Evolutionary conservation across 352 stramenopile species (phyloP), one percentile per base, ranked within the genome.

Genomic region (Phytophthora lateralis): DNA sequence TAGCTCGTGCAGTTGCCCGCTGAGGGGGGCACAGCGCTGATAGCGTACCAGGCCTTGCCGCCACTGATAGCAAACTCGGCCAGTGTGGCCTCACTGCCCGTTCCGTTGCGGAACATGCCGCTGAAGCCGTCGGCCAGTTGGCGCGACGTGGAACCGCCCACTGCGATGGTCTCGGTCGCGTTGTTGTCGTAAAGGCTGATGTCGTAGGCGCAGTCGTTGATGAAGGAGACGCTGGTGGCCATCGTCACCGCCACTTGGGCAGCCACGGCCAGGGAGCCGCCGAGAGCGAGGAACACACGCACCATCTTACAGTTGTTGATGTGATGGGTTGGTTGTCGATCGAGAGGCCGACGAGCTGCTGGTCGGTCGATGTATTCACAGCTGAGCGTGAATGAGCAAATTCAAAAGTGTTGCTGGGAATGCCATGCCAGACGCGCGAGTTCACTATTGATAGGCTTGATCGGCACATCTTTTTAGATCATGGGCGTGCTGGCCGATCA

Each of bases 71-170:
- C 61, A 48, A 89, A 85, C 55, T 89, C 63, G 35, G 73, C 79
- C 48, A 89, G 45, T 17, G 75, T 90, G 8, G 80, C 80, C 21
- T 86, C 63, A 7, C 65, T 46, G 49, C 39, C 51, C 15, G 26
- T 46, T 48, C 76, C 75, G 50, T 89, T 74, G 50, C 82, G 82
- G 60, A 89, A 91, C 78, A 91, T 88, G 60, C 73, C 76, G 43
- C 68, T 75, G 41, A 77, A 88, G 42, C 73, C 76, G 29, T 65
- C 55, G 11, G 48, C 17, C 34, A 83, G 50, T 8, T 69, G 47
- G 17, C 74, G 66, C 9, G 63, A 73, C 32, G 68, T 84, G 4
- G 68, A 68, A 0, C 56, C 48, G 14, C 73, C 66, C 4, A 55
- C 42, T 0, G 55, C 38, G 24, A 86, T 57, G 18, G 60, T 48